These are phyloP conservation scores for Mallotus japonicus DNA, from an alignment of 441 rosid species.

Conservation along the genomic window DNA sequence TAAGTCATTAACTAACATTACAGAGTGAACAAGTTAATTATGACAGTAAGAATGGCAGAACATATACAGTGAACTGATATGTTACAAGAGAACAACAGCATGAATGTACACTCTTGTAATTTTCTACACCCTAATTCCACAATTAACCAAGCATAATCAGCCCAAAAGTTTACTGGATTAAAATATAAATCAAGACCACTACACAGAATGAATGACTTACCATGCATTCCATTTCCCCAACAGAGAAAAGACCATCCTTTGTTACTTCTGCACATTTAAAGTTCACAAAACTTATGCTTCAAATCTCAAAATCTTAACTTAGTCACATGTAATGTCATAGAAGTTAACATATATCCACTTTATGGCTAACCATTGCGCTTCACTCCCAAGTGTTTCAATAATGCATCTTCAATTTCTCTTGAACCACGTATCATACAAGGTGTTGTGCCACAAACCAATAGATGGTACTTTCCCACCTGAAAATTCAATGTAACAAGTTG, in stretches of 20 bases:
- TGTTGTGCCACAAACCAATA: constrained; percentile 97
- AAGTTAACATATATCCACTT: background rate
- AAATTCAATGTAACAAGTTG: constrained; percentile 26
- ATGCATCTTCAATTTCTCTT: constrained; percentile 79
- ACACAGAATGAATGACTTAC: constrained; percentile 38
- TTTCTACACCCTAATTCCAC: background rate
- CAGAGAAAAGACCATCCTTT: constrained; percentile 96
- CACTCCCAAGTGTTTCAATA: constrained; percentile 92
- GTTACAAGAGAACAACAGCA: background rate
- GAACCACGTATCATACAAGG: constrained; percentile 99
- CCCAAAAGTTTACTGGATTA: constrained; percentile 8
- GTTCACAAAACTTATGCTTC: constrained; percentile 17
- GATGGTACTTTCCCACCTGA: constrained; percentile 97
- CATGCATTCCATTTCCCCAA: constrained; percentile 99
- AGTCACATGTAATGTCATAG: constrained; percentile 8
- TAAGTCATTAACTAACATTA: constrained; percentile 6
- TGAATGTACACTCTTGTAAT: background rate
- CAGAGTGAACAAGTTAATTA: background rate
- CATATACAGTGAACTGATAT: background rate
- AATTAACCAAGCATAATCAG: constrained; percentile 1
- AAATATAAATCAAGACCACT: background rate
- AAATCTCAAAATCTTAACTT: constrained; percentile 12
- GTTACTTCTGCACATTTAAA: constrained; percentile 69
- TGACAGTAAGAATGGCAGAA: background rate
- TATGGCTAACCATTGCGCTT: constrained; percentile 79